Conservation (phyloP, 2,329 filamentous ascomycete species). For the Nannizzia gypsea region DNA sequence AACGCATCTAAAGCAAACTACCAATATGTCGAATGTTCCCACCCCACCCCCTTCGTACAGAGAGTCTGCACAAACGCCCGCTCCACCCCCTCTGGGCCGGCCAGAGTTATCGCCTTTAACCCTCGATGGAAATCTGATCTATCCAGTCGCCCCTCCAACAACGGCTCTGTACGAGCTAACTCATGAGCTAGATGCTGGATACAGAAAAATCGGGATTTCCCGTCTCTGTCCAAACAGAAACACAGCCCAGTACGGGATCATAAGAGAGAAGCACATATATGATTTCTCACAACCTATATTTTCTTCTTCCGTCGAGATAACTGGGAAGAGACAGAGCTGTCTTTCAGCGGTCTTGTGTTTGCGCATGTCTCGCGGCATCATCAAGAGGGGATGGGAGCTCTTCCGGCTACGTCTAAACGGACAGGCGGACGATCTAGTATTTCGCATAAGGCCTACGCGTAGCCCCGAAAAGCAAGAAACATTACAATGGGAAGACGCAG, state of each 20-base stretch:
- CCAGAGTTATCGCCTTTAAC: slow-evolving; percentile 10
- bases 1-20: background rate
- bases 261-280: slow-evolving; percentile 12
- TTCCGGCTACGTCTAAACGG: background rate
- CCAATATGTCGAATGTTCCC: background rate
- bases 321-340: slow-evolving; percentile 12
- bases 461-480: slow-evolving; percentile 7
- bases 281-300: slow-evolving; percentile 11
- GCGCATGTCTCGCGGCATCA: slow-evolving; percentile 7
- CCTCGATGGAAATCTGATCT: slow-evolving; percentile 12
- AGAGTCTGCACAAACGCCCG: slow-evolving; percentile 2
- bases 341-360: slow-evolving; percentile 9
- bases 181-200: slow-evolving; percentile 12
- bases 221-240: slow-evolving; percentile 6
- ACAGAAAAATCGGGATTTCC: slow-evolving; percentile 10
- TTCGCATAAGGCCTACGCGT: slow-evolving; percentile 12
- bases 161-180: slow-evolving; percentile 13
- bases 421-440: slow-evolving; percentile 7
- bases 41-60: slow-evolving; percentile 10
- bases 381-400: slow-evolving; percentile 12
- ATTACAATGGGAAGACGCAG: slow-evolving; percentile 13
- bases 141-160: slow-evolving; percentile 9
- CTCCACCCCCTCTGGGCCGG: background rate
- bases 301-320: slow-evolving; percentile 12
- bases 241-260: background rate